Percentiles rank a stretch among this genome's conserved stretches.
Evolutionary conservation across 2,329 filamentous ascomycete genomes (phyloP).

Genomic region (Microdochium nivale): DNA sequence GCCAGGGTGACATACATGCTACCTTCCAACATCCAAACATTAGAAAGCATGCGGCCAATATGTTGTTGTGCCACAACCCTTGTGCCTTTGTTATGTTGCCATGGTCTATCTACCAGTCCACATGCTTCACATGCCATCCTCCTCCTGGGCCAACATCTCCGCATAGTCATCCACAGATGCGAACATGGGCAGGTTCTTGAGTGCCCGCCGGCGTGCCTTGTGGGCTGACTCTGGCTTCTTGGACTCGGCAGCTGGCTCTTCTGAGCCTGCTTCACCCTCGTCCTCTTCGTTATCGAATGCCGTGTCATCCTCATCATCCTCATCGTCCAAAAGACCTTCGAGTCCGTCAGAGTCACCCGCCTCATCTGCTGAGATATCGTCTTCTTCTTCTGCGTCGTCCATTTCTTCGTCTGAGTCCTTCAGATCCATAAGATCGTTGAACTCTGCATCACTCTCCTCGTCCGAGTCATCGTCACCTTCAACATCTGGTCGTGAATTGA

Average conservation of each 20-base stretch:
- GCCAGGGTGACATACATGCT: no score
- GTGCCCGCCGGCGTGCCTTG: conserved; percentile 66
- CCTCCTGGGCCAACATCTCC: conserved; percentile 67
- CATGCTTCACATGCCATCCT: conserved; percentile 29
- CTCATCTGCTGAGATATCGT: conserved; percentile 31
- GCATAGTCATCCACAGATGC: conserved; percentile 93
- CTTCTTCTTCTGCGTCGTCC: conserved; percentile 30
- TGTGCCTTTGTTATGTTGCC: no score
- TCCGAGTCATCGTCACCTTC: conserved; percentile 54
- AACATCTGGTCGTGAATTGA: conserved; percentile 69
- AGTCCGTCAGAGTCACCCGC: conserved; percentile 21
- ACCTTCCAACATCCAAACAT: no score
- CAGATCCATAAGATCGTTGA: conserved; percentile 29
- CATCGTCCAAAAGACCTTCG: conserved; percentile 20
- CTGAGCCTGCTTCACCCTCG: conserved; percentile 13
- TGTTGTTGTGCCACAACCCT: not conserved
- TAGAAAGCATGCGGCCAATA: no score
- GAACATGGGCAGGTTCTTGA: conserved; percentile 87
- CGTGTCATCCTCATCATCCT: conserved; percentile 26
- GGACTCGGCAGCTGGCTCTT: conserved; percentile 8
- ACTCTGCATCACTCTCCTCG: conserved; percentile 34
- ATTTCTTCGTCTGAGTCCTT: conserved; percentile 39
- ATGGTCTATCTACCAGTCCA: conserved; percentile 8
- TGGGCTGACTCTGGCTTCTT: conserved; percentile 27
- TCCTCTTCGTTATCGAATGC: conserved; percentile 33